A percentile compares a stretch with the other conserved stretches of the same genome.
phyloP scores from a whole-genome alignment of 2,329 filamentous ascomycete genomes.

The Volutella citrinella region DNA sequence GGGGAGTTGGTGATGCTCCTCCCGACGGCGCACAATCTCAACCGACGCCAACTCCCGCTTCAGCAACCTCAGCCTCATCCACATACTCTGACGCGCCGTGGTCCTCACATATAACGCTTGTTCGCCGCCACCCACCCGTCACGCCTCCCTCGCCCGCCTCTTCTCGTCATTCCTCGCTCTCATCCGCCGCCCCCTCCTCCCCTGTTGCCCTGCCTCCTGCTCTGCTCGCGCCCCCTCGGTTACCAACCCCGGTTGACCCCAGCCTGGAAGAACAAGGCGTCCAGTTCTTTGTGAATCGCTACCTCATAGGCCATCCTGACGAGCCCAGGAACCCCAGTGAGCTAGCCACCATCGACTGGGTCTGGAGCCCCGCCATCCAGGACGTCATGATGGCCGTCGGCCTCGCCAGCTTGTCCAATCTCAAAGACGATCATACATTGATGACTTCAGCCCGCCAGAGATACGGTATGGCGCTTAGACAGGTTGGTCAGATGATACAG shows the following conservation, averaged over 20 bases:
- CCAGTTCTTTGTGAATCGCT: constrained; percentile 50
- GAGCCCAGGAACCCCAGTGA: constrained; percentile 40
- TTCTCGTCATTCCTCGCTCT: not conserved
- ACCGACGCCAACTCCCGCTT: constrained; percentile 17
- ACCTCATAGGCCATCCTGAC: constrained; percentile 50
- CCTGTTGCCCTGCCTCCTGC: constrained; percentile 1
- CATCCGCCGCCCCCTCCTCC: constrained; percentile 1
- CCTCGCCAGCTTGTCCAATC: constrained; percentile 55
- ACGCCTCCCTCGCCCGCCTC: constrained; percentile 17
- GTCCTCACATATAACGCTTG: constrained; percentile 17
- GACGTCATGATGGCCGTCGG: constrained; percentile 56
- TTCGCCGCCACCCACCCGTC: constrained; percentile 12
- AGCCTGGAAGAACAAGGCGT: constrained; percentile 46
- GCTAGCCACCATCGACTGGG: constrained; percentile 33
- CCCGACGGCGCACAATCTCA: no score
- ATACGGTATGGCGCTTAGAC: constrained; percentile 52
- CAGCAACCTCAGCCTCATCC: constrained; percentile 9
- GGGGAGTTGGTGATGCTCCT: constrained; percentile 33
- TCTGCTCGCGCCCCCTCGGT: constrained; percentile 9
- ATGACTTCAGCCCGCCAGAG: constrained; percentile 46
- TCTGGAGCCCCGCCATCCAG: constrained; percentile 38
- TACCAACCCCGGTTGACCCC: constrained; percentile 33
- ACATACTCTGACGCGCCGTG: constrained; percentile 19
- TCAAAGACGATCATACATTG: constrained; percentile 45
- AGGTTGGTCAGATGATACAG: constrained; percentile 41